phyloP scores from a whole-genome alignment of 1,284 basidiomycete genomes.

The Flammula alnicola region DNA sequence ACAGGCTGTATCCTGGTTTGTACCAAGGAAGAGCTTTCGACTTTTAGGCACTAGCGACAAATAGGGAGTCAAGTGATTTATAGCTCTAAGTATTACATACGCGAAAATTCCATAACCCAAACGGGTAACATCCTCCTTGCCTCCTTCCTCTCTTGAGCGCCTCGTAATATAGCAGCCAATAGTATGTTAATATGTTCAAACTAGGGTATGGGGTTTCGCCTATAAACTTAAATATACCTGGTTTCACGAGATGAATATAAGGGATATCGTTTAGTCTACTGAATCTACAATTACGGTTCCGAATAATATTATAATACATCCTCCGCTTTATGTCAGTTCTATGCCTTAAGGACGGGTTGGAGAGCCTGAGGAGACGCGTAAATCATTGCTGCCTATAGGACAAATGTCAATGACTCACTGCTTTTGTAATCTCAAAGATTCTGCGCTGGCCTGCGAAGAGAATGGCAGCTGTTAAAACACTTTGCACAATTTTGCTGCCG shows the following conservation, averaged over 20 bases:
- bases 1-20: slow-evolving; percentile 9
- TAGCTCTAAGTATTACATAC: too few relatives aligned
- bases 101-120: slow-evolving; percentile 4
- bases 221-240: too few relatives aligned
- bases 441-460: slow-evolving; percentile 85
- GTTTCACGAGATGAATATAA: too few relatives aligned
- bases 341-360: too few relatives aligned
- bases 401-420: slow-evolving; percentile 41
- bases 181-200: too few relatives aligned
- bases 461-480: slow-evolving; percentile 89
- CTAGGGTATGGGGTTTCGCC: too few relatives aligned
- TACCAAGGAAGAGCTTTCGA: slow-evolving; percentile 9
- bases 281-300: slow-evolving; percentile 9
- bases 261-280: slow-evolving; percentile 2
- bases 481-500: slow-evolving; percentile 85
- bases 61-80: slow-evolving; percentile 8
- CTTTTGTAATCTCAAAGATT: slow-evolving; percentile 71
- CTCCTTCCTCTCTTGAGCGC: too few relatives aligned
- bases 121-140: too few relatives aligned
- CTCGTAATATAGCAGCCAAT: too few relatives aligned
- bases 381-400: too few relatives aligned
- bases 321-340: too few relatives aligned
- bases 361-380: too few relatives aligned
- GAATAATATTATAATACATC: slow-evolving; percentile 9
- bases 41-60: not conserved